Percentiles rank a stretch among this genome's conserved stretches.
These are phyloP conservation scores for Barnettozyma botsteinii DNA, from an alignment of 805 yeast species.

Conservation along the genomic window DNA sequence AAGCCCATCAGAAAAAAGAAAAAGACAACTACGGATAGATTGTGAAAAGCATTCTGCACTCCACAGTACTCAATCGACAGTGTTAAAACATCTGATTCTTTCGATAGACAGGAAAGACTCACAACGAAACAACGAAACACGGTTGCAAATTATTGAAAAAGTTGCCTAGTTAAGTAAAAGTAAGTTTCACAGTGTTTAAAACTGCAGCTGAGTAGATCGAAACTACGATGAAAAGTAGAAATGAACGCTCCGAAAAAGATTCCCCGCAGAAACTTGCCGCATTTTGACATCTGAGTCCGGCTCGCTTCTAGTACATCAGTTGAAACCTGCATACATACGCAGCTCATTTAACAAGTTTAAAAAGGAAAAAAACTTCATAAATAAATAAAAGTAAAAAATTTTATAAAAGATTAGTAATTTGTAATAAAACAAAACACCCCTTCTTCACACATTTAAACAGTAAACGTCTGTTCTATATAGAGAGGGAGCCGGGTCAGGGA, in stretches of 20 bases:
- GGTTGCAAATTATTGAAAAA: too few relatives aligned
- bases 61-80: too few relatives aligned
- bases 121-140: too few relatives aligned
- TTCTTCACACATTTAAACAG: not conserved
- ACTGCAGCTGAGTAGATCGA: too few relatives aligned
- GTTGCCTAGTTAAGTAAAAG: too few relatives aligned
- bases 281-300: slow-evolving; percentile 2
- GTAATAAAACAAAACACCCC: not conserved
- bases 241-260: not conserved
- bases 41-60: too few relatives aligned
- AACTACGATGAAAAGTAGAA: too few relatives aligned
- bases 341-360: not conserved
- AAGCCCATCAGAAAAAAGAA: too few relatives aligned
- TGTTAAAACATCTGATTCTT: too few relatives aligned
- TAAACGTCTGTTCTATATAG: not conserved
- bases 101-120: too few relatives aligned
- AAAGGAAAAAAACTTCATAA: not conserved
- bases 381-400: not conserved
- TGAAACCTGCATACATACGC: slow-evolving; percentile 3
- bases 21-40: too few relatives aligned
- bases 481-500: not conserved
- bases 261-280: not conserved
- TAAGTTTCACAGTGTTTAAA: too few relatives aligned
- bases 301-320: not conserved
- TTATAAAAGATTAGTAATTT: not conserved